A percentile compares a stretch with the other conserved stretches of the same genome.
Evolutionary conservation across 2,329 filamentous ascomycete species (phyloP).

Genomic region (Aspergillus ruber): DNA sequence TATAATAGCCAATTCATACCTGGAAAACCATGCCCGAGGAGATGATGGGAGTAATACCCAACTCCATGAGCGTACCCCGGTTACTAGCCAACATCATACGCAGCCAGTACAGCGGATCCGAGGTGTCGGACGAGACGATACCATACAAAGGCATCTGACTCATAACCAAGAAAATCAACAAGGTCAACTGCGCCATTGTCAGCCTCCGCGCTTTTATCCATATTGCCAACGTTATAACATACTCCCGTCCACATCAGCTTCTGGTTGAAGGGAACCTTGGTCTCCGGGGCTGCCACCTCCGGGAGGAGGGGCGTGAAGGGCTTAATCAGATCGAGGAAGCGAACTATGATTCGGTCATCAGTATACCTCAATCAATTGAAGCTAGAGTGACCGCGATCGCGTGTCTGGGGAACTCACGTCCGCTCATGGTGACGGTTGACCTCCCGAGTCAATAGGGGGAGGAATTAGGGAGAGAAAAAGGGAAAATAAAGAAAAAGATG

Average conservation of each 20-base stretch:
- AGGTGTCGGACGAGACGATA: conserved; percentile 97
- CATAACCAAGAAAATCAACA: conserved; percentile 99
- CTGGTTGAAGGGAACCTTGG: conserved; percentile 98
- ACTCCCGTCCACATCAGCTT: conserved; percentile 89
- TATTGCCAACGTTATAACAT: conserved; percentile 23
- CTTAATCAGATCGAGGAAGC: conserved; percentile 99
- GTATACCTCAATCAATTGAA: conserved; percentile 21
- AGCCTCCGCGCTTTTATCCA: conserved; percentile 8
- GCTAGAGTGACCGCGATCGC: conserved; percentile 18
- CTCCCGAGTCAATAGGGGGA: conserved; percentile 14
- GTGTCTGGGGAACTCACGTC: conserved; percentile 45
- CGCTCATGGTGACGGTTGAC: conserved; percentile 50
- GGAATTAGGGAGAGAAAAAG: conserved; percentile 7
- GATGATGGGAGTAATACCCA: conserved; percentile 98
- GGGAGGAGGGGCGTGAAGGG: conserved; percentile 99
- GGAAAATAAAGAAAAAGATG: conserved; percentile 22
- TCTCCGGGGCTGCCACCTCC: conserved; percentile 97
- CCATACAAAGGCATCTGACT: conserved; percentile 99
- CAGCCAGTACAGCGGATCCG: conserved; percentile 98
- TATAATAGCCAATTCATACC: conserved; percentile 29
- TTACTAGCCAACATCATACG: conserved; percentile 99
- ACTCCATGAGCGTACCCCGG: conserved; percentile 88
- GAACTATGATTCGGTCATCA: conserved; percentile 55
- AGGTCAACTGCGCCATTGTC: conserved; percentile 56
- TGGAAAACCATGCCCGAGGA: conserved; percentile 99